phyloP scores from a whole-genome alignment of 495 filamentous ascomycete species.

The Lasiosphaeriaceae sp. region DNA sequence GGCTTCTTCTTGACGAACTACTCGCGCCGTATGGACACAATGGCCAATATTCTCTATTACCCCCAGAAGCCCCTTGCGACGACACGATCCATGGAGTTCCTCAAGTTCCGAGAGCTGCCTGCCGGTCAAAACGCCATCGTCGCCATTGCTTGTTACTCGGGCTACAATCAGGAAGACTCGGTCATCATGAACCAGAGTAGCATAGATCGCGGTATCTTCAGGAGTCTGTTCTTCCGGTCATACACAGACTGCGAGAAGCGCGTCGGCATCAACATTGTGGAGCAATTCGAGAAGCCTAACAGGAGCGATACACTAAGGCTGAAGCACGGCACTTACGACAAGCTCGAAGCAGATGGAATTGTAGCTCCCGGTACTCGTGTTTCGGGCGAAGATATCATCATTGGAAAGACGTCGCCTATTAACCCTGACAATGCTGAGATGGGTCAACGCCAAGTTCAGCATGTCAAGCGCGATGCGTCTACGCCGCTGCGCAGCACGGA shows the following conservation, averaged over 20 bases:
- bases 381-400: constrained; percentile 97
- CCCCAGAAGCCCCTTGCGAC: constrained; percentile 96
- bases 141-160: constrained; percentile 92
- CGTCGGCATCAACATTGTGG: constrained; percentile 82
- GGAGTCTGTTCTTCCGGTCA: constrained; percentile 94
- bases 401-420: constrained; percentile 95
- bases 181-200: constrained; percentile 99
- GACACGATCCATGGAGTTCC: constrained; percentile 95
- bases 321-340: constrained; percentile 96
- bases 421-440: constrained; percentile 89
- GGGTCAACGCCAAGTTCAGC: constrained; percentile 81
- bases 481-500: constrained; percentile 93
- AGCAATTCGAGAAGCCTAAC: constrained; percentile 91
- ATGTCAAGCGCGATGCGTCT: constrained; percentile 91
- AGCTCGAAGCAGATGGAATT: constrained; percentile 93
- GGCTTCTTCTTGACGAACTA: constrained; percentile 97
- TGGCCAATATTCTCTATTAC: constrained; percentile 98
- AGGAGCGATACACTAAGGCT: constrained; percentile 80
- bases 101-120: constrained; percentile 95
- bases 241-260: constrained; percentile 96
- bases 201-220: constrained; percentile 94
- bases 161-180: constrained; percentile 99
- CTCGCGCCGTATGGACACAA: constrained; percentile 94
- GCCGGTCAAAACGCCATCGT: constrained; percentile 99
- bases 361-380: constrained; percentile 90